A percentile compares a stretch with the other conserved stretches of the same genome.
phyloP scores from a whole-genome alignment of 176 grass and related monocot species.

The Paspalum notatum region DNA sequence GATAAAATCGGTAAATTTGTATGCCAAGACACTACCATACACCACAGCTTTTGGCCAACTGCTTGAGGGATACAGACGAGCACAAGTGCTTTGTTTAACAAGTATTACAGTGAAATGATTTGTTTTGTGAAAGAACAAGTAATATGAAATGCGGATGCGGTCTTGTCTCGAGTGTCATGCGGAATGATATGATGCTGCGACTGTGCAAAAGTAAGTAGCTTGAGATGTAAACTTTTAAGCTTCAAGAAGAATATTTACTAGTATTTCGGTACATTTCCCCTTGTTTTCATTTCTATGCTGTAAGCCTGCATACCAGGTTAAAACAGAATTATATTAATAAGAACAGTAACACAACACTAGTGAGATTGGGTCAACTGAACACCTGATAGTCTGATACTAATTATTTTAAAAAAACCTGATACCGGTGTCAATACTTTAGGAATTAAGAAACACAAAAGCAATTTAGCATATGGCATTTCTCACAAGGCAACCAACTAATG shows the following conservation, averaged over 20 bases:
- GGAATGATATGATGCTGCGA: neutral
- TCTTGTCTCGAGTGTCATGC: neutral
- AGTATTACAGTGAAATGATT: neutral
- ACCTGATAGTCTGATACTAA: no score
- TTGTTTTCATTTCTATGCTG: neutral
- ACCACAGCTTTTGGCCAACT: neutral
- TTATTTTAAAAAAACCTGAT: neutral
- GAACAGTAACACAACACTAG: neutral
- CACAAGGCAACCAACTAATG: neutral
- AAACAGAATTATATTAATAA: neutral
- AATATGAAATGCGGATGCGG: neutral
- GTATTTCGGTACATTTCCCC: neutral
- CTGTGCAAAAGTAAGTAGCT: neutral
- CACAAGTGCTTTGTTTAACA: neutral
- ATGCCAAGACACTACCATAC: neutral
- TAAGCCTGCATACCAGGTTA: neutral
- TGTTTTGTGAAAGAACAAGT: neutral
- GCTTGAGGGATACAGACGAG: neutral
- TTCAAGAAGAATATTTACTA: neutral
- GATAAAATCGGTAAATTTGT: neutral
- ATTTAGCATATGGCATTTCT: neutral
- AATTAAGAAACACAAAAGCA: neutral
- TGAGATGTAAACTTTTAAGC: neutral
- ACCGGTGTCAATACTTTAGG: neutral
- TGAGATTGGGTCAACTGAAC: neutral